Evolutionary conservation across 2,329 filamentous ascomycete species (phyloP), one percentile per base, ranked within the genome.

Genomic region (Clathrospora elynae): DNA sequence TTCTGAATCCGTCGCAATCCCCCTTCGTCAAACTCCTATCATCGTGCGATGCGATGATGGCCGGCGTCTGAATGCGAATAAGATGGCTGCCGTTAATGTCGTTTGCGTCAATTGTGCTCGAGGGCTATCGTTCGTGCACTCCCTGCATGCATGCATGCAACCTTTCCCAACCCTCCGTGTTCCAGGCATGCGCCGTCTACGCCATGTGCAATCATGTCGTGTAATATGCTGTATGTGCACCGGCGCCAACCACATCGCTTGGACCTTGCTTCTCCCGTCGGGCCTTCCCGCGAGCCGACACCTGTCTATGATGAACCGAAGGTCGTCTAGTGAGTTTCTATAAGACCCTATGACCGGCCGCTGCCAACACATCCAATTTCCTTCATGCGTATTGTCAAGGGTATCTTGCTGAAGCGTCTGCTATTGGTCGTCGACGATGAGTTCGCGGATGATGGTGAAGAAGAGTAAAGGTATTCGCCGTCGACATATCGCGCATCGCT

Each of bases 401-500:
- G 66, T 45, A 61, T 60, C 46, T 68, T 68, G 58, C 65, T 68
- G 49, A 67, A 59, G 22, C 67, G 66, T 20, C 62, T 55, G 51
- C 36, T 61, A 37, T 47, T 57, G 34, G 57, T 58, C 3, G 58
- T 51, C 23, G 52, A 53, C 17, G 61, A 56, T 12, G 59, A 62
- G 6, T 59, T 66, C 28, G 64, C 58, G 8, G 63, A 62, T 10
- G 62, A 62, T 13, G 68, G 68, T 14, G 64, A 65, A 12, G 65
- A 64, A 35, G 69, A 70, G 78, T 90, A 95, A 70, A 96, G 79
- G 75, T 96, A 96, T 76, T 96, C 92, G 73, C 91, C 93, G 68
- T 97, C 89, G 54, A 96, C 87, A 72, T 97, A 97, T 69, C 88
- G 81, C 19, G 90, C 92, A 63, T 89, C 90, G 66, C 88, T 90